A percentile compares a stretch with the other conserved stretches of the same genome.
Conservation (phyloP, 2,329 filamentous ascomycete genomes). For the Xylariaceae sp. region DNA sequence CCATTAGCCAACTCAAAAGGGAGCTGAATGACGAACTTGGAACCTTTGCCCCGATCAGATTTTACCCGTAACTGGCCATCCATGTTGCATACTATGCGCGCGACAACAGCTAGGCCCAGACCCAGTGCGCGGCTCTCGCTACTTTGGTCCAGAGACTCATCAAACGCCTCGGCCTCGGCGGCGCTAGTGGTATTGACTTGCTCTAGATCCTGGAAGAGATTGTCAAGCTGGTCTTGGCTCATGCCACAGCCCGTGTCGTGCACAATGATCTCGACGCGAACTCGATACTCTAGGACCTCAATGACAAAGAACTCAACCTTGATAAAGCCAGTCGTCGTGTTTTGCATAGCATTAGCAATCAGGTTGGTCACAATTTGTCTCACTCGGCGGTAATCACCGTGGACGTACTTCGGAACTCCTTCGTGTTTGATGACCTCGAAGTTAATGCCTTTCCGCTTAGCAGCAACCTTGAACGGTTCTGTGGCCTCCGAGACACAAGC, state of each 20-base stretch:
- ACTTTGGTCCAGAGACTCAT: slow-evolving; percentile 31
- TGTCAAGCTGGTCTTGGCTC: slow-evolving; percentile 51
- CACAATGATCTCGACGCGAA: slow-evolving; percentile 68
- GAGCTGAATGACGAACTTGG: slow-evolving; percentile 74
- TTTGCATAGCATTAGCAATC: slow-evolving; percentile 77
- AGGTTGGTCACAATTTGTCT: slow-evolving; percentile 80
- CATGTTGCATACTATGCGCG: slow-evolving; percentile 83
- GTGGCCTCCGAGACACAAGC: slow-evolving; percentile 73
- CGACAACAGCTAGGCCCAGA: slow-evolving; percentile 82
- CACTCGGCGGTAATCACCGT: slow-evolving; percentile 76
- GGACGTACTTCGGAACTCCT: slow-evolving; percentile 64
- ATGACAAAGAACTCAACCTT: slow-evolving; percentile 65
- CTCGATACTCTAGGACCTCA: slow-evolving; percentile 49
- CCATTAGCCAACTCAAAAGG: slow-evolving; percentile 63
- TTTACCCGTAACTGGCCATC: slow-evolving; percentile 80
- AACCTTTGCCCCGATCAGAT: slow-evolving; percentile 77
- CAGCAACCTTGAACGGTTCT: slow-evolving; percentile 68
- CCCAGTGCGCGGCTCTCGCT: slow-evolving; percentile 55
- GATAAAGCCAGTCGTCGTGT: slow-evolving; percentile 65
- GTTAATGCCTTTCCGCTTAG: slow-evolving; percentile 67
- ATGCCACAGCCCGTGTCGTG: slow-evolving; percentile 72
- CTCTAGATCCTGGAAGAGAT: slow-evolving; percentile 55
- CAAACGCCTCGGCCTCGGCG: slow-evolving; percentile 29
- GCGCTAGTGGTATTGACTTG: slow-evolving; percentile 50
- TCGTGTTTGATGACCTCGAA: slow-evolving; percentile 66